Conservation (phyloP, 768 basidiomycete genomes). For the Piloderma croceum region DNA sequence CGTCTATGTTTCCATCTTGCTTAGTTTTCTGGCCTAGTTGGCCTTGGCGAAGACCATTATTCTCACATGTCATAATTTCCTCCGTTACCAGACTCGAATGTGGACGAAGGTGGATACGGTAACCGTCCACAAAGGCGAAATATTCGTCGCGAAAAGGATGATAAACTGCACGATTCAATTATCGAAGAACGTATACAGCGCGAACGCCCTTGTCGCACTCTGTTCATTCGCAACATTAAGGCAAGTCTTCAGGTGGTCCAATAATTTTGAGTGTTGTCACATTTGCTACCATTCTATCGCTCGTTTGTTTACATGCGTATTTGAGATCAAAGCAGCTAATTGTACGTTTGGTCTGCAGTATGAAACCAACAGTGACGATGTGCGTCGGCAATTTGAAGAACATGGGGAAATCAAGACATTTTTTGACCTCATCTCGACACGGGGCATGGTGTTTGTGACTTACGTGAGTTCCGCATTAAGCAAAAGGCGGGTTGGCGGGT, state of each 20-base stretch:
- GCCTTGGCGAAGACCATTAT: too few species aligned
- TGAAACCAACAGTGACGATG: constrained; percentile 81
- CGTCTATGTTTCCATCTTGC: too few species aligned
- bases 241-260: constrained; percentile 48
- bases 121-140: constrained; percentile 39
- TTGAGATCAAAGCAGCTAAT: constrained; percentile 3
- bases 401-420: constrained; percentile 96
- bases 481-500: background rate
- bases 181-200: constrained; percentile 92
- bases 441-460: constrained; percentile 99
- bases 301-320: constrained; percentile 1
- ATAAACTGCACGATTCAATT: constrained; percentile 84
- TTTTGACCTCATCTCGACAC: constrained; percentile 88
- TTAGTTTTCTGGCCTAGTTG: too few species aligned
- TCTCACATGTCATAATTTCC: too few species aligned
- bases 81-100: background rate
- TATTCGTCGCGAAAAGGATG: constrained; percentile 72
- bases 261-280: constrained; percentile 6
- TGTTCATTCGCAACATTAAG: constrained; percentile 98
- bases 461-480: constrained; percentile 62
- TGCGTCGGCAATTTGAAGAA: constrained; percentile 82
- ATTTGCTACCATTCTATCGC: constrained; percentile 8
- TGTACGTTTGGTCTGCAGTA: constrained; percentile 46
- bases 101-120: constrained; percentile 24
- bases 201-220: constrained; percentile 90